A percentile compares a stretch with the other conserved stretches of the same genome.
phyloP scores from a whole-genome alignment of 768 basidiomycete genomes.

The Lactarius akahatsu region DNA sequence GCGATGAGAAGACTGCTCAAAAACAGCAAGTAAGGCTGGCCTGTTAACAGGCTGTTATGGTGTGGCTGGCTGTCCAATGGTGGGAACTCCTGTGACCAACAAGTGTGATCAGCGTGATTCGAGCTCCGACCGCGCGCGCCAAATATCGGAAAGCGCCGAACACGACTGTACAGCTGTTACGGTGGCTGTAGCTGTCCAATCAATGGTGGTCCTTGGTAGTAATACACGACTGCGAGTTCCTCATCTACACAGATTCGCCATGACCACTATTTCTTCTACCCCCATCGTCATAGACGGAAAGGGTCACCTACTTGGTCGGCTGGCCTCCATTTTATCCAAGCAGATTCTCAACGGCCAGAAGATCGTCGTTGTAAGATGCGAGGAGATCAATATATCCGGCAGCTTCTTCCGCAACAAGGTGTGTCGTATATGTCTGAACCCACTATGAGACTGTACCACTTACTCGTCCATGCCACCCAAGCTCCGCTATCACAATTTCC shows the following conservation, averaged over 20 bases:
- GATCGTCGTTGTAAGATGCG: conserved; percentile 99
- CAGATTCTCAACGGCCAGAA: conserved; percentile 98
- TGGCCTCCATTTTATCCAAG: conserved; percentile 98
- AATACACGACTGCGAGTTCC: too few relatives aligned
- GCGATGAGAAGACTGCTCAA: too few relatives aligned
- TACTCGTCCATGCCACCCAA: conserved; percentile 36
- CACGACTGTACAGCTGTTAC: too few relatives aligned
- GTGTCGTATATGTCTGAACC: conserved; percentile 34
- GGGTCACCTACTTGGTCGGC: conserved; percentile 99
- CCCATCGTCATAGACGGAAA: conserved; percentile 99
- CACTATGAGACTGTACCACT: background rate
- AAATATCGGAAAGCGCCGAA: too few relatives aligned
- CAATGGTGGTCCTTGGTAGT: too few relatives aligned
- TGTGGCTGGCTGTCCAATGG: too few relatives aligned
- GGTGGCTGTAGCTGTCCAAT: too few relatives aligned
- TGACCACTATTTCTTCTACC: conserved; percentile 95
- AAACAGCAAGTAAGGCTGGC: too few relatives aligned
- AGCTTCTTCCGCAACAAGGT: conserved; percentile 99
- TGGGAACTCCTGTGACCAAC: too few relatives aligned
- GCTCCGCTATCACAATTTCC: conserved; percentile 99
- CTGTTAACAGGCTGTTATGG: too few relatives aligned
- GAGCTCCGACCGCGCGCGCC: too few relatives aligned
- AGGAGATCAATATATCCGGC: conserved; percentile 99
- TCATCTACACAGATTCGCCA: conserved; percentile 45
- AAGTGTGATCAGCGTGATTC: too few relatives aligned